These are phyloP conservation scores for Tremella mesenterica DNA, from an alignment of 768 basidiomycete genomes.

Conservation along the genomic window DNA sequence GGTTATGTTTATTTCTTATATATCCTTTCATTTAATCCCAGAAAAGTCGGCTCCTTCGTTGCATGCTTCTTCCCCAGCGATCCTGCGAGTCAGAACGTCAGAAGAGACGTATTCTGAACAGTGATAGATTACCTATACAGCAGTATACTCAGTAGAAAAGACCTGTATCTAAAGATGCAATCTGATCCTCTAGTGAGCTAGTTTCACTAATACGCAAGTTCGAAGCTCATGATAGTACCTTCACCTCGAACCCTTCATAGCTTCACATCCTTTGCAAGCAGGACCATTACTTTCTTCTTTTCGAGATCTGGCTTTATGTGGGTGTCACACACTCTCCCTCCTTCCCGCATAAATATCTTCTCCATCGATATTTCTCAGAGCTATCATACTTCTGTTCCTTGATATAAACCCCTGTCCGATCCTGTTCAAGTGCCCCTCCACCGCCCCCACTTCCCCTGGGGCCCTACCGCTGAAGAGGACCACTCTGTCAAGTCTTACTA, in stretches of 20 bases:
- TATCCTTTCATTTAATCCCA: background rate
- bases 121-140: no score
- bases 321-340: conserved; percentile 4
- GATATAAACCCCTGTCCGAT: no score
- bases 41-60: background rate
- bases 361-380: no score
- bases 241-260: conserved; percentile 17
- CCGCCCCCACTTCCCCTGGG: no score
- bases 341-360: no score
- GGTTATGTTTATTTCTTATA: background rate
- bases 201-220: background rate
- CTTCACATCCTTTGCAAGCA: conserved; percentile 32
- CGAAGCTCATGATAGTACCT: conserved; percentile 9
- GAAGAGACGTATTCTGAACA: no score
- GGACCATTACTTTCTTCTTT: conserved; percentile 35
- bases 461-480: no score
- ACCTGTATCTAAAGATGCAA: conserved; percentile 8
- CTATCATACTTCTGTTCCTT: no score
- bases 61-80: no score
- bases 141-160: background rate
- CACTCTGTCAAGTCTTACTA: background rate
- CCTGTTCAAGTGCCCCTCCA: no score
- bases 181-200: conserved; percentile 13
- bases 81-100: no score
- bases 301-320: conserved; percentile 40